Evolutionary conservation across 768 basidiomycete species (phyloP).

Genomic region (Termitomyces sp.): DNA sequence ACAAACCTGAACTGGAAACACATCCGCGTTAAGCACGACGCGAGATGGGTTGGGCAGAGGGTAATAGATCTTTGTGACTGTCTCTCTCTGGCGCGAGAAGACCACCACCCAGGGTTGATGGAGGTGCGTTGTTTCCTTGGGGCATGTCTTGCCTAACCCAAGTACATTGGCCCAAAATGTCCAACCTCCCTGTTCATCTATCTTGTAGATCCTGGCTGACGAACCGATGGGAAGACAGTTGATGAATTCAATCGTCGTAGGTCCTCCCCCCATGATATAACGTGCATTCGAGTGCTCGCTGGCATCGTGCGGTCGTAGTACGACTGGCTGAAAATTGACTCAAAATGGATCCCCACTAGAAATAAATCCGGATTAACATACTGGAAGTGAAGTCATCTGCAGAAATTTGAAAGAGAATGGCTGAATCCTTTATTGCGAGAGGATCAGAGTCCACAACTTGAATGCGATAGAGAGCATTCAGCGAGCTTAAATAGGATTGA

Average conservation of each 20-base stretch:
- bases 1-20: constrained; percentile 7
- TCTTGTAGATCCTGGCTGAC: not conserved
- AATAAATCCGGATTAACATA: not conserved
- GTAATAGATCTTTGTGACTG: constrained; percentile 4
- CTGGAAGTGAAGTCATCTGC: not conserved
- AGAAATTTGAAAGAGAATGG: not conserved
- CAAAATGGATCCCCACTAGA: not conserved
- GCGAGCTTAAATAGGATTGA: not conserved
- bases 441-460: not conserved
- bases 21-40: constrained; percentile 1
- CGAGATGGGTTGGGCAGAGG: not conserved
- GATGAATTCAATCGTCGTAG: not conserved
- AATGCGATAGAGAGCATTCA: not conserved
- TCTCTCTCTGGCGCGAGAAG: constrained; percentile 1
- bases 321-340: not conserved
- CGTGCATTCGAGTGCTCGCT: too few relatives aligned
- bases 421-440: not conserved
- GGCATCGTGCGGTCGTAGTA: not conserved
- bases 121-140: not conserved
- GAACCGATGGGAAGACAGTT: not conserved
- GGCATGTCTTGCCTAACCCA: not conserved
- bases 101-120: constrained; percentile 12
- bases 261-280: not conserved
- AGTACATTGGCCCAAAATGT: too few relatives aligned
- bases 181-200: not conserved